A percentile compares a stretch with the other conserved stretches of the same genome.
Evolutionary conservation across 805 yeast genomes (phyloP).

Genomic region (Kluyveromyces dobzhanskii): DNA sequence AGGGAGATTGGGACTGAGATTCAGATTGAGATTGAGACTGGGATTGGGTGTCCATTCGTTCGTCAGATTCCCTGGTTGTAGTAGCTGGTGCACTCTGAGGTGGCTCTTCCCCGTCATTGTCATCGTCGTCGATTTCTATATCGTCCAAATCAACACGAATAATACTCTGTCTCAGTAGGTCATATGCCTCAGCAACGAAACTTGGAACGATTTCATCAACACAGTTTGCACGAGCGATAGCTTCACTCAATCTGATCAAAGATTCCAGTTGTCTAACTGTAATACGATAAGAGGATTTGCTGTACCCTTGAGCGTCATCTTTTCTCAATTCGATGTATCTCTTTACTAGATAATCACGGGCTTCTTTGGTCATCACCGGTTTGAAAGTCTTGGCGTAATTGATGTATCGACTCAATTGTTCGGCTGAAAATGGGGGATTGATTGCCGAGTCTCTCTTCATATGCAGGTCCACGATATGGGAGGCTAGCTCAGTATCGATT

Average conservation of each 20-base stretch:
- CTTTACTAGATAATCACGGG: conserved; percentile 66
- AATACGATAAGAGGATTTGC: conserved; percentile 78
- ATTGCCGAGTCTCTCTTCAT: conserved; percentile 88
- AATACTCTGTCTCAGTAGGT: conserved; percentile 79
- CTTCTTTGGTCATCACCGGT: conserved; percentile 77
- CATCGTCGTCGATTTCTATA: conserved; percentile 72
- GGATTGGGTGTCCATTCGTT: neutral
- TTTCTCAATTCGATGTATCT: conserved; percentile 79
- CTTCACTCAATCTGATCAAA: conserved; percentile 87
- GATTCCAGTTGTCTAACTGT: conserved; percentile 96
- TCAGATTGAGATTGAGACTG: neutral
- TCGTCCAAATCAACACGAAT: conserved; percentile 93
- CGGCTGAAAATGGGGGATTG: conserved; percentile 80
- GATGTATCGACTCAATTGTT: conserved; percentile 80
- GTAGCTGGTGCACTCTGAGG: conserved; percentile 4
- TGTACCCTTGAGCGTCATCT: conserved; percentile 82
- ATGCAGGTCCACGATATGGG: conserved; percentile 88
- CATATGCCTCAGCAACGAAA: conserved; percentile 91
- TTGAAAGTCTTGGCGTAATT: conserved; percentile 88
- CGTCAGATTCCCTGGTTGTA: neutral
- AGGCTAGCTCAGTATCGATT: conserved; percentile 82
- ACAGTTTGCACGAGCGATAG: conserved; percentile 95
- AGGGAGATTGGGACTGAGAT: neutral
- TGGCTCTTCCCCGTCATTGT: conserved; percentile 20
- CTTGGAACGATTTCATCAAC: conserved; percentile 76